Percentiles rank a stretch among this genome's conserved stretches.
phyloP scores from a whole-genome alignment of 208 protist species.

The Leishmania braziliensis region DNA sequence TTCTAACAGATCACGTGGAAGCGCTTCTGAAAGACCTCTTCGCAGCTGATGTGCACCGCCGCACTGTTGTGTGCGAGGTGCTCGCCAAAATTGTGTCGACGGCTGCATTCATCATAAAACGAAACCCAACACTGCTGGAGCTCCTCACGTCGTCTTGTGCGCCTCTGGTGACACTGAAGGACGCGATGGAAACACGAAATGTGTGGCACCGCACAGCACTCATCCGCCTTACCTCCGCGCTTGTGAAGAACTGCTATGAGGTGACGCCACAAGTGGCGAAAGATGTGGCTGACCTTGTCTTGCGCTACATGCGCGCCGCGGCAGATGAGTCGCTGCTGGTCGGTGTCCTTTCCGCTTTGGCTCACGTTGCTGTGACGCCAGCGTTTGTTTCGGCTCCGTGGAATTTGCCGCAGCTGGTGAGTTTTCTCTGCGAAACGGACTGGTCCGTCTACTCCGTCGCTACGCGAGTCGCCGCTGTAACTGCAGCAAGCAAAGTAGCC shows the following conservation, averaged over 20 bases:
- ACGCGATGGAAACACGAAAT: constrained; percentile 55
- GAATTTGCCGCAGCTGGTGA: constrained; percentile 51
- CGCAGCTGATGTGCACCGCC: constrained; percentile 22
- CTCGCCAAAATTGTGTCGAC: constrained; percentile 67
- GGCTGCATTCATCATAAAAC: constrained; percentile 61
- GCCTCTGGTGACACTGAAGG: constrained; percentile 49
- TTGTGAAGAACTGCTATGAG: constrained; percentile 80
- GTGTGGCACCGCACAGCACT: constrained; percentile 72
- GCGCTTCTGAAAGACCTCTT: constrained; percentile 31
- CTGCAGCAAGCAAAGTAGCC: constrained; percentile 43
- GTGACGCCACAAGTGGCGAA: constrained; percentile 47
- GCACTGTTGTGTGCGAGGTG: constrained; percentile 67
- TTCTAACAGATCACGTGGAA: constrained; percentile 54
- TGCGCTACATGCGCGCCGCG: constrained; percentile 46
- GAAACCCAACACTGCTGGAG: constrained; percentile 75
- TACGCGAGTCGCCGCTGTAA: constrained; percentile 45
- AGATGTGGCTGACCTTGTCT: constrained; percentile 47
- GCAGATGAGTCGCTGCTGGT: constrained; percentile 52
- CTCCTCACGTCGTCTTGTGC: constrained; percentile 52
- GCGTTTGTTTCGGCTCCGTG: constrained; percentile 61
- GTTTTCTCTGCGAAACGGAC: constrained; percentile 60
- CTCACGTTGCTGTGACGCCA: constrained; percentile 45
- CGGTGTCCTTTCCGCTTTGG: constrained; percentile 61
- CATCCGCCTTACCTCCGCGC: constrained; percentile 54
- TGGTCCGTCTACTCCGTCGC: constrained; percentile 49